Base-by-base conservation (phyloP, 108 stramenopile genomes). In the Asterionellopsis glacialis region DNA sequence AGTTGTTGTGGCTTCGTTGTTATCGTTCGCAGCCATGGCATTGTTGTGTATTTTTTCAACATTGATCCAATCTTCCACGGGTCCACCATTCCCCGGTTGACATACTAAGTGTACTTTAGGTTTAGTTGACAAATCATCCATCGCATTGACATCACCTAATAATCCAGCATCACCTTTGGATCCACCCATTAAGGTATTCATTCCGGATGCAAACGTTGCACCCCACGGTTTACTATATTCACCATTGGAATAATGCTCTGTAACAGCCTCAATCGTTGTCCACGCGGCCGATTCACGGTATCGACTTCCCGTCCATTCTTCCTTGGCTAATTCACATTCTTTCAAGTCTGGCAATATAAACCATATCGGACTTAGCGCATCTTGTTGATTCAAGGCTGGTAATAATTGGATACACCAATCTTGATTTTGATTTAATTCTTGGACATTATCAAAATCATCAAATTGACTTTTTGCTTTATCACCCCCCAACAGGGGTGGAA, bases 41-140 rank as follows among this genome's bases (percentile, higher is more conserved):
- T 58, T 41, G 33, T 60, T 41, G 41, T 80, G 73, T 58, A 93
- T 67, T 15, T 68, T 76, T 58, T 88, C 83, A 40, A 83, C 76
- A 61, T 94, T 94, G 55, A 88, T 75, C 93, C 93, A 94, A 70
- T 94, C 93, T 60, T 94, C 93, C 10, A 94, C 87, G 1, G 93
- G 93, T 7, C 93, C 88, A 16, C 89, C 89, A 64, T 94, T 87
- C 1, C 93, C 93, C 0, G 93, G 93, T 67, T 94, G 93, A 48
- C 88, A 48, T 48, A 48, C 47, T 5, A 48, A 16, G 9, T 48
- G 47, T 16, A 81, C 27, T 27, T 47, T 27, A 6, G 52, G 43
- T 11, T 0, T 9, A n/a, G 6, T 21, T 0, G 67, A 50, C 45
- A 91, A 56, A 12, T 68, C 55, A 67, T 91, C 86, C 43, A 91